These are phyloP conservation scores for Suillus decipiens DNA, from an alignment of 768 basidiomycete genomes.

Conservation along the genomic window DNA sequence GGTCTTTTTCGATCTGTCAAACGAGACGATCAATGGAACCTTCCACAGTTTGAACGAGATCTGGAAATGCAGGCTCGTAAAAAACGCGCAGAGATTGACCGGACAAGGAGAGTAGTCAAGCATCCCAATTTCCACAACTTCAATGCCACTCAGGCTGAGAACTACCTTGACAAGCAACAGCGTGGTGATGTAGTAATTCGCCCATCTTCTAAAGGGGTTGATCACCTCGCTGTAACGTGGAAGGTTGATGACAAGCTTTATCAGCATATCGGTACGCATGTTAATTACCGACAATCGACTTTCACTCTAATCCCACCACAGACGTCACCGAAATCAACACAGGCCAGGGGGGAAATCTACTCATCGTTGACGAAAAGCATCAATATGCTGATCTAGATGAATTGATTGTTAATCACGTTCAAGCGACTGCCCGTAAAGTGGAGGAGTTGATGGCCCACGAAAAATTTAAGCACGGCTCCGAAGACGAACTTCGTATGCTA, in stretches of 20 bases:
- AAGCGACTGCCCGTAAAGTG: conserved; percentile 89
- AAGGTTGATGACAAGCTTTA: conserved; percentile 96
- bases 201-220: conserved; percentile 90
- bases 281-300: neutral
- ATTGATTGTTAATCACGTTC: conserved; percentile 93
- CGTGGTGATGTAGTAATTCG: conserved; percentile 96
- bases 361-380: conserved; percentile 76
- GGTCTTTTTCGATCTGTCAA: conserved; percentile 58
- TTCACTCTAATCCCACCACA: conserved; percentile 31
- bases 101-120: conserved; percentile 85
- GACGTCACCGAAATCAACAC: conserved; percentile 83
- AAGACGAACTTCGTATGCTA: conserved; percentile 89
- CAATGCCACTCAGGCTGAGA: conserved; percentile 87
- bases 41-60: conserved; percentile 63
- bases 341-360: conserved; percentile 66
- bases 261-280: conserved; percentile 86
- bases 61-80: conserved; percentile 74
- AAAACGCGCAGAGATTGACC: conserved; percentile 81
- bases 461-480: conserved; percentile 86
- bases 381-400: conserved; percentile 94
- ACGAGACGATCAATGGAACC: conserved; percentile 66
- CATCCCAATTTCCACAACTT: conserved; percentile 98
- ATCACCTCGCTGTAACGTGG: conserved; percentile 98
- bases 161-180: conserved; percentile 85
- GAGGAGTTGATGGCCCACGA: conserved; percentile 96